Percentiles rank a stretch among this genome's conserved stretches.
phyloP scores from a whole-genome alignment of 2,329 filamentous ascomycete genomes.

The Samsoniella hepiali region DNA sequence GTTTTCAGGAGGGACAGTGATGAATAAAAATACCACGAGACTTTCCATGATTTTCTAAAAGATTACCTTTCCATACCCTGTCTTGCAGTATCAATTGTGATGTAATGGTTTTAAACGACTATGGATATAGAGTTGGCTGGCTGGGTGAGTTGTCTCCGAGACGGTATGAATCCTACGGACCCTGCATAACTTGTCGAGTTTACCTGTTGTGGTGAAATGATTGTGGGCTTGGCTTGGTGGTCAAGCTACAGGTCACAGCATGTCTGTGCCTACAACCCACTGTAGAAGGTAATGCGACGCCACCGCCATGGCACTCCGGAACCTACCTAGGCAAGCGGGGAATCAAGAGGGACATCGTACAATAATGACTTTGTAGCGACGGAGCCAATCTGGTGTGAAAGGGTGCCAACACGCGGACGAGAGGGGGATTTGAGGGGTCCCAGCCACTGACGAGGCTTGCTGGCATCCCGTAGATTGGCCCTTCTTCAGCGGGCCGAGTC shows the following conservation, averaged over 20 bases:
- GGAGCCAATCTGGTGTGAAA: not conserved
- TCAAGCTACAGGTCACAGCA: too few relatives aligned
- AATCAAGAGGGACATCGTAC: not conserved
- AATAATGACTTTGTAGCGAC: not conserved
- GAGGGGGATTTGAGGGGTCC: not conserved
- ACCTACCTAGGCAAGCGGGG: not conserved
- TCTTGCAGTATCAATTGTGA: not conserved
- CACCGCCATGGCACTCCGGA: not conserved
- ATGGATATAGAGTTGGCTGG: not conserved
- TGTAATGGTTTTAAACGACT: not conserved
- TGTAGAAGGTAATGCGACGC: not conserved
- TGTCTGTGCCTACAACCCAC: too few relatives aligned
- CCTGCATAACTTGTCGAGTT: too few relatives aligned
- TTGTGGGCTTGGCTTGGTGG: too few relatives aligned
- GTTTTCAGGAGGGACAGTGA: constrained; percentile 35
- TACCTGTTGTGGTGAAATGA: too few relatives aligned
- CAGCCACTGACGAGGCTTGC: not conserved
- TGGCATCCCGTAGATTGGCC: not conserved
- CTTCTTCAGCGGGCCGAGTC: not conserved
- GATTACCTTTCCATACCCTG: not conserved
- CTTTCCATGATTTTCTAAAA: constrained; percentile 18
- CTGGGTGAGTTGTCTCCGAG: too few relatives aligned
- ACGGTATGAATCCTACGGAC: too few relatives aligned
- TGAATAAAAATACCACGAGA: constrained; percentile 31
- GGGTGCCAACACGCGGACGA: not conserved